A percentile compares a stretch with the other conserved stretches of the same genome.
Evolutionary conservation across 768 basidiomycete genomes (phyloP).

Genomic region (Trametes cinnabarina): DNA sequence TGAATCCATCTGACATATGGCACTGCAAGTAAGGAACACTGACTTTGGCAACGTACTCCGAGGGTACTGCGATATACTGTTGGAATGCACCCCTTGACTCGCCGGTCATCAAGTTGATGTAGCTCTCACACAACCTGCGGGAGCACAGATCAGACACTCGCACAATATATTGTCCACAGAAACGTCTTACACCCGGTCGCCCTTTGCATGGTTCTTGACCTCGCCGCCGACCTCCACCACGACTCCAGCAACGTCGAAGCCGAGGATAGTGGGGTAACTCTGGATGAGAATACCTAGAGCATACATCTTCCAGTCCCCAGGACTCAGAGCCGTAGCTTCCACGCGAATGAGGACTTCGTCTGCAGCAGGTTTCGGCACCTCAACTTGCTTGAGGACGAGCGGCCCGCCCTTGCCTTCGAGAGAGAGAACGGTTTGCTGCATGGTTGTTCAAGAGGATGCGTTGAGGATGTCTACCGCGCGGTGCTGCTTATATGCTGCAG

Average conservation of each 20-base stretch:
- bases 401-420: background rate
- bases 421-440: constrained; percentile 8
- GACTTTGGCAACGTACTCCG: constrained; percentile 25
- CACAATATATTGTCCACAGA: no score
- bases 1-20: no score
- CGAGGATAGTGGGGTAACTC: constrained; percentile 27
- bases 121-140: no score
- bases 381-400: background rate
- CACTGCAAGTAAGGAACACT: background rate
- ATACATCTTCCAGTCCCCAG: constrained; percentile 36
- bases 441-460: background rate
- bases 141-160: no score
- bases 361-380: constrained; percentile 39
- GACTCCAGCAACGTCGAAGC: constrained; percentile 30
- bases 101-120: no score
- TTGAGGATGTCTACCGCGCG: background rate
- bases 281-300: constrained; percentile 30
- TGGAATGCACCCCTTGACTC: constrained; percentile 19
- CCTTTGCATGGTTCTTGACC: constrained; percentile 29
- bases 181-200: constrained; percentile 36
- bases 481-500: background rate
- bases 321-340: constrained; percentile 46
- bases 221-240: constrained; percentile 36
- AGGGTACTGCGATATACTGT: constrained; percentile 26
- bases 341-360: constrained; percentile 48